phyloP scores from a whole-genome alignment of 306 rosid genomes.

The Fagus crenata region DNA sequence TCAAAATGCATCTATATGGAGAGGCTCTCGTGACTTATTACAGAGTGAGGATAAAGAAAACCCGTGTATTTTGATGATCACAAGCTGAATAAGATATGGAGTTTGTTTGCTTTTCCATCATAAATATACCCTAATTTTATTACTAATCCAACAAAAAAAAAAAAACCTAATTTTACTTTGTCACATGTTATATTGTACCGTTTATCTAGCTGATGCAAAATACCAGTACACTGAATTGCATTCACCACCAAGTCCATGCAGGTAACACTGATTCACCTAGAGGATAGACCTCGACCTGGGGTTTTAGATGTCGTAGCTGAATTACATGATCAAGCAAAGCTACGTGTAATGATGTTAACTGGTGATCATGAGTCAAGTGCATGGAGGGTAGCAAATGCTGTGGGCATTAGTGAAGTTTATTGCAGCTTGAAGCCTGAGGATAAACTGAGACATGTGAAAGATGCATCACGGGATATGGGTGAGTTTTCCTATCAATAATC shows the following conservation, averaged over 20 bases:
- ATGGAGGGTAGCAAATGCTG: conserved; percentile 84
- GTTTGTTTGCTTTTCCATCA: too few species aligned
- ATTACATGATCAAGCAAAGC: conserved; percentile 64
- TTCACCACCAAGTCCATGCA: conserved; percentile 29
- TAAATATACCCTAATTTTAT: too few species aligned
- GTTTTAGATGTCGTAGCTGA: conserved; percentile 70
- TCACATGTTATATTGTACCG: not conserved
- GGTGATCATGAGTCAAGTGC: conserved; percentile 94
- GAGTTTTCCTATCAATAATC: conserved; percentile 20
- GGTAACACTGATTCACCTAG: conserved; percentile 94
- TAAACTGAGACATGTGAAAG: conserved; percentile 86
- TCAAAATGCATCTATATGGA: not conserved
- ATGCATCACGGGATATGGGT: conserved; percentile 83
- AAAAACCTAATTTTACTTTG: not conserved
- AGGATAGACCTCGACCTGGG: conserved; percentile 93
- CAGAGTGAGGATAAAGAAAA: too few species aligned
- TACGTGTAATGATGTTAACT: conserved; percentile 89
- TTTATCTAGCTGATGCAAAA: not conserved
- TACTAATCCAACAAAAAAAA: too few species aligned
- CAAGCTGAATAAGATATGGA: too few species aligned
- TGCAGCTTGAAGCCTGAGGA: conserved; percentile 97
- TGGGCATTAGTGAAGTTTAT: conserved; percentile 77
- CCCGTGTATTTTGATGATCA: too few species aligned
- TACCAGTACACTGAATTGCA: conserved; percentile 18
- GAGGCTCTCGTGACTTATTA: not conserved